Base-by-base conservation (phyloP, 768 basidiomycete species). In the Pulveroboletus ravenelii region DNA sequence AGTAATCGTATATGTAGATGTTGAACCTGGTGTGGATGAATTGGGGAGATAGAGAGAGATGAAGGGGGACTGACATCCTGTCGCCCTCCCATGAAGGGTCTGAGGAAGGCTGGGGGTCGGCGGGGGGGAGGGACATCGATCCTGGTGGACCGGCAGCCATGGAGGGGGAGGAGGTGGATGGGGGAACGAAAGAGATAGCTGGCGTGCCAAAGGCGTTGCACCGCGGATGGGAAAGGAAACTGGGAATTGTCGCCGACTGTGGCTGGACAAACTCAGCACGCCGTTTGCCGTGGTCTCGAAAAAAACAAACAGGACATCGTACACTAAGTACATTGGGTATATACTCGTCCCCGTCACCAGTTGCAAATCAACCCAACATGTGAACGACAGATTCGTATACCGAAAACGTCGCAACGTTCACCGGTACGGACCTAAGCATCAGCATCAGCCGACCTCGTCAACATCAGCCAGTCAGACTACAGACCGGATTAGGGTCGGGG, bases 1-100 rank as follows among this genome's bases (percentile, higher is more conserved):
- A 90, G 62, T 91, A 91, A 72, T 91, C 89, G 63, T 85, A 78
- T 58, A 91, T 90, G 70, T 91, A 91, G 63, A 90, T 88, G 70
- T 90, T 89, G 68, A 90, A 90, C 88, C 88, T 90, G 68, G 48
- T 15, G 38, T 25, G 53, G 38, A 53, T 51, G 47, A 54, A 53
- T 6, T 6, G 40, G 31, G 34, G 39, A 27, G 34, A 47, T 27
- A 18, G 30, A 47, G 47, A 36, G 47, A 54, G 45, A 47, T 23
- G 20, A 44, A n/a, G 40, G 27, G 46, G 18, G 48, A 76, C 81
- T 53, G 53, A 89, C 89, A 90, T 90, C 71, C 76, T 85, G 73
- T 91, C 89, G 49, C 87, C 88, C 63, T 90, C 89, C 89, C 89
- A 91, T 52, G 84, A 81, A 18, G 82, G 59, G 56, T 68, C 65